Percentiles rank a stretch among this genome's conserved stretches.
These are phyloP conservation scores for Nothophaeocryptopus gaeumannii DNA, from an alignment of 2,329 filamentous ascomycete genomes.

Conservation along the genomic window DNA sequence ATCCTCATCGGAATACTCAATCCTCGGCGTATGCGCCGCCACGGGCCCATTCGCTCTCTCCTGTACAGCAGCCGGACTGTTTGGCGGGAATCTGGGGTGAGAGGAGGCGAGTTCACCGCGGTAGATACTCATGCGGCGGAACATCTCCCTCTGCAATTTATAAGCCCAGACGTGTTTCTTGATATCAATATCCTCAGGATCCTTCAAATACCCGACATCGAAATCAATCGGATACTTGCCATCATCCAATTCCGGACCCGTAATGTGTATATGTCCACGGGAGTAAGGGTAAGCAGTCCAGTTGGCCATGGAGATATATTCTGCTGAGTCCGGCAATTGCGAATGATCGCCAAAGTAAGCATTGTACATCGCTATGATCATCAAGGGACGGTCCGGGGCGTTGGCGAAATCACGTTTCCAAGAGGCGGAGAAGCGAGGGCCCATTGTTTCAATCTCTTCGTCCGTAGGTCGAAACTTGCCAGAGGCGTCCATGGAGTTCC, in stretches of 20 bases:
- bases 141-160: slow-evolving; percentile 61
- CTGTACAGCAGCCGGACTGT: slow-evolving; percentile 44
- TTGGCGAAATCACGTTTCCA: slow-evolving; percentile 56
- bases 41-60: slow-evolving; percentile 27
- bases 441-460: slow-evolving; percentile 50
- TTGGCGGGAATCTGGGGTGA: slow-evolving; percentile 39
- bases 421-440: slow-evolving; percentile 50
- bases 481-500: slow-evolving; percentile 55
- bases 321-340: slow-evolving; percentile 11
- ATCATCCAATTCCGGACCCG: slow-evolving; percentile 39
- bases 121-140: slow-evolving; percentile 54
- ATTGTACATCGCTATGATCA: slow-evolving; percentile 42
- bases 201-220: slow-evolving; percentile 41
- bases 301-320: slow-evolving; percentile 51
- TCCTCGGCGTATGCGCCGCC: slow-evolving; percentile 40
- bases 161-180: slow-evolving; percentile 61
- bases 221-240: slow-evolving; percentile 35
- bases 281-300: slow-evolving; percentile 62
- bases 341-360: slow-evolving; percentile 28
- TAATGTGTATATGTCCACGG: slow-evolving; percentile 60
- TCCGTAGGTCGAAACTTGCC: slow-evolving; percentile 57
- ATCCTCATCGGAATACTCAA: slow-evolving; percentile 42
- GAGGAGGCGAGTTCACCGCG: slow-evolving; percentile 37
- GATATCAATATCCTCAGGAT: slow-evolving; percentile 48
- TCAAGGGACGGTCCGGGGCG: slow-evolving; percentile 47